Percentiles rank a stretch among this genome's conserved stretches.
Conservation (phyloP, 768 basidiomycete genomes). For the Brasilioporus rufonigricans region DNA sequence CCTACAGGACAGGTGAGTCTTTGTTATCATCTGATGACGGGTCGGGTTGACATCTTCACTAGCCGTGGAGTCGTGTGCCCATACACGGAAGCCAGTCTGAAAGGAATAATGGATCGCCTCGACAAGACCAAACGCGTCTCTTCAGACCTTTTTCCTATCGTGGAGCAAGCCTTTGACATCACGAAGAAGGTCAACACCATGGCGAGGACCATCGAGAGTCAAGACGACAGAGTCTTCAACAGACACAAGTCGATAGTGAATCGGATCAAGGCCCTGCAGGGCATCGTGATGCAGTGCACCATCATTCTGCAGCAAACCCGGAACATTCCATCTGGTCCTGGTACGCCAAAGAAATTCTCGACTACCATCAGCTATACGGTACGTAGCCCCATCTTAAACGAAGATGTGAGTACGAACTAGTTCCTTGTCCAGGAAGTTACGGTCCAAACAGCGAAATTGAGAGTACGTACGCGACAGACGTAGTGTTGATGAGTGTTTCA, state of each 20-base stretch:
- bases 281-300: conserved; percentile 18
- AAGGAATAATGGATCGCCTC: conserved; percentile 10
- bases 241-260: conserved; percentile 7
- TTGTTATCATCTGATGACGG: background rate
- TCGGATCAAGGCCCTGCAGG: conserved; percentile 9
- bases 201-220: conserved; percentile 4
- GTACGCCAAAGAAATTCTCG: conserved; percentile 10
- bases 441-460: conserved; percentile 10
- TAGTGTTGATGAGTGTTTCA: background rate
- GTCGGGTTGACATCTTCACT: background rate
- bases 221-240: background rate
- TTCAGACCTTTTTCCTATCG: conserved; percentile 11
- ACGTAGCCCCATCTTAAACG: background rate
- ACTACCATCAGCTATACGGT: conserved; percentile 1
- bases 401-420: background rate
- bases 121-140: conserved; percentile 15
- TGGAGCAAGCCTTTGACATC: background rate
- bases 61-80: conserved; percentile 14
- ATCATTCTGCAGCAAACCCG: conserved; percentile 18
- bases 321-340: conserved; percentile 11
- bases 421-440: conserved; percentile 5
- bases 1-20: conserved; percentile 14
- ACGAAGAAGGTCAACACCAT: conserved; percentile 1
- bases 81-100: conserved; percentile 15
- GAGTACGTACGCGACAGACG: background rate